Percentiles rank a stretch among this genome's conserved stretches.
phyloP scores from a whole-genome alignment of 495 filamentous ascomycete genomes.

The Poronia punctata region DNA sequence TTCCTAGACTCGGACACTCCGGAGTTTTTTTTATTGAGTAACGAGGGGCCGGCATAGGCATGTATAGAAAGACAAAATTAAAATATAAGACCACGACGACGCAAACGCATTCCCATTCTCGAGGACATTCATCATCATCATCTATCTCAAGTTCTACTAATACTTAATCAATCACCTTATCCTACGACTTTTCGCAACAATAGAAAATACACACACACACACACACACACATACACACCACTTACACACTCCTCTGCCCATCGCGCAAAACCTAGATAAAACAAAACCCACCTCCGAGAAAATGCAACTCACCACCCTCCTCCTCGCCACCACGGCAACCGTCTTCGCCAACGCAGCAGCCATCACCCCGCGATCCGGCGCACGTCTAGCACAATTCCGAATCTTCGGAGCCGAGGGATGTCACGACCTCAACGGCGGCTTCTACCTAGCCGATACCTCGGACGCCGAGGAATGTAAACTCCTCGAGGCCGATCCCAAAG shows the following conservation, averaged over 20 bases:
- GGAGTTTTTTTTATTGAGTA: no score
- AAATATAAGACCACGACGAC: no score
- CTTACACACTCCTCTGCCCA: neutral
- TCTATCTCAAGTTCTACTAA: no score
- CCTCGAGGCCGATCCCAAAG: constrained; percentile 2
- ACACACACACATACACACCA: no score
- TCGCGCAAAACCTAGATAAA: neutral
- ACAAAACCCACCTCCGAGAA: constrained; percentile 7
- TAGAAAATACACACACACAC: no score
- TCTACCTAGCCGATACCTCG: constrained; percentile 20
- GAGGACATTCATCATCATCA: no score
- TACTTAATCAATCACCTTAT: no score
- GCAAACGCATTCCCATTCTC: no score
- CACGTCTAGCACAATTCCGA: constrained; percentile 24
- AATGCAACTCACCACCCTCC: constrained; percentile 24
- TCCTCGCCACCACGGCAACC: constrained; percentile 14
- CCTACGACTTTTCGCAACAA: no score
- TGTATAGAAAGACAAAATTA: no score
- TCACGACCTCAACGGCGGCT: constrained; percentile 19
- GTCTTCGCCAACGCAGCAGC: constrained; percentile 16
- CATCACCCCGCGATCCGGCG: constrained; percentile 12
- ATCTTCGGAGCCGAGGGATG: constrained; percentile 18
- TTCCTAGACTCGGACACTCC: no score
- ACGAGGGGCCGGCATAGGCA: no score
- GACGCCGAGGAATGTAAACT: constrained; percentile 16